Conservation (phyloP, 2,329 filamentous ascomycete species). For the Didymella pomorum region DNA sequence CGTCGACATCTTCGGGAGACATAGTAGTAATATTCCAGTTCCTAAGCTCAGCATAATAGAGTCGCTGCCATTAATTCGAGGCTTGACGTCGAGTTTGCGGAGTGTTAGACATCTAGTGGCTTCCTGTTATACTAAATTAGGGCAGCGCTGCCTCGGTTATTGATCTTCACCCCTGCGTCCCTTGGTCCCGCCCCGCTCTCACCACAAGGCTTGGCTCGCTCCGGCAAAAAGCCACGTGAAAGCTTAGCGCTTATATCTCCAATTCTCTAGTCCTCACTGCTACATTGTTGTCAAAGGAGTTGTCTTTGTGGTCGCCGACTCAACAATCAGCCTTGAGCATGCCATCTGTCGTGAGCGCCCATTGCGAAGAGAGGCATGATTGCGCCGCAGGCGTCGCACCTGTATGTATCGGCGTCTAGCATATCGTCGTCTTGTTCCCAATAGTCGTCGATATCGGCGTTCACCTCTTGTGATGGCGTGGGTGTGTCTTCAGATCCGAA, state of each 20-base stretch:
- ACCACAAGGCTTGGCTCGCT: neutral
- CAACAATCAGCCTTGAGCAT: constrained; percentile 44
- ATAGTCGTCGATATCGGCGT: constrained; percentile 25
- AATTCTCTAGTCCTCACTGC: constrained; percentile 2
- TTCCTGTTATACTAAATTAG: neutral
- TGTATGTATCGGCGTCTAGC: constrained; percentile 42
- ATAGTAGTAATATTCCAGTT: neutral
- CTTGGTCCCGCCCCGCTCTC: constrained; percentile 6
- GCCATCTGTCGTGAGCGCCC: constrained; percentile 64
- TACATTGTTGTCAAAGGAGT: constrained; percentile 7
- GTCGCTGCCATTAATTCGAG: neutral
- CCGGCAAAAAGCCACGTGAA: neutral
- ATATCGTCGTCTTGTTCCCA: constrained; percentile 48
- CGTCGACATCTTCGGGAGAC: neutral
- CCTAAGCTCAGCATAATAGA: neutral
- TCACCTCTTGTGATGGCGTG: constrained; percentile 34
- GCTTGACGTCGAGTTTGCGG: neutral
- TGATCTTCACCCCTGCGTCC: constrained; percentile 8
- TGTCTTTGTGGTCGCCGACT: constrained; percentile 26
- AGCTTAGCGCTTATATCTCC: constrained; percentile 5
- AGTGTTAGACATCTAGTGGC: neutral
- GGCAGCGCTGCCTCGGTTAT: constrained; percentile 12
- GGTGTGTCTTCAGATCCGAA: constrained; percentile 47
- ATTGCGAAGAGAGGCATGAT: constrained; percentile 66
- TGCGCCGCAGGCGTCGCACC: constrained; percentile 62